Conservation (phyloP, 176 grass and related monocot genomes). For the Avena eriantha region DNA sequence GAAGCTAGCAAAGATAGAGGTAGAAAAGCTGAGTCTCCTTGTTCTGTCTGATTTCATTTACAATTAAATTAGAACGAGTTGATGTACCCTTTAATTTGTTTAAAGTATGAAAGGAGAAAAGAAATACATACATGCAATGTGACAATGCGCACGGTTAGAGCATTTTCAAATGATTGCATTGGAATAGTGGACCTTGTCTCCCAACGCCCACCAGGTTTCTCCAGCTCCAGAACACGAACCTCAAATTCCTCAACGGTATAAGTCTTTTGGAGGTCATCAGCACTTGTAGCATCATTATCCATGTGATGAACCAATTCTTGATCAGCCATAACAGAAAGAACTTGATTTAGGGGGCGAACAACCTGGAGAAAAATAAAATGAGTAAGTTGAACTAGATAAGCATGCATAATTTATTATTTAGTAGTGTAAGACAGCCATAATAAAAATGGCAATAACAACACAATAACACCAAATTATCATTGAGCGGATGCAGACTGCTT, state of each 20-base stretch:
- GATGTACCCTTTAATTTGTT: not conserved
- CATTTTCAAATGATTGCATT: conserved; percentile 94
- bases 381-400: conserved; percentile 7
- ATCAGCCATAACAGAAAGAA: conserved; percentile 81
- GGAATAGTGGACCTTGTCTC: conserved; percentile 70
- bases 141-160: conserved; percentile 82
- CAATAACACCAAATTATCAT: conserved; percentile 21
- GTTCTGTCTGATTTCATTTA: not conserved
- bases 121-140: conserved; percentile 76
- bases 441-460: conserved; percentile 26
- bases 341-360: conserved; percentile 74
- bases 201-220: conserved; percentile 76
- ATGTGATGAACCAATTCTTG: conserved; percentile 72
- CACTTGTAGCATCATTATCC: conserved; percentile 61
- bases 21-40: not conserved
- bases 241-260: conserved; percentile 94
- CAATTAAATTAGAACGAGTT: not conserved
- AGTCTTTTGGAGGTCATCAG: conserved; percentile 80
- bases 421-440: not conserved
- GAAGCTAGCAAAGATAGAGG: conserved; percentile 4
- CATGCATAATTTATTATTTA: not conserved
- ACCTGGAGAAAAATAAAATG: conserved; percentile 59
- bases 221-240: conserved; percentile 76
- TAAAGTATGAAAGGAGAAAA: not conserved
- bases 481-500: conserved; percentile 45